phyloP scores from a whole-genome alignment of 2,329 filamentous ascomycete species.

The Metarhizium brunneum region DNA sequence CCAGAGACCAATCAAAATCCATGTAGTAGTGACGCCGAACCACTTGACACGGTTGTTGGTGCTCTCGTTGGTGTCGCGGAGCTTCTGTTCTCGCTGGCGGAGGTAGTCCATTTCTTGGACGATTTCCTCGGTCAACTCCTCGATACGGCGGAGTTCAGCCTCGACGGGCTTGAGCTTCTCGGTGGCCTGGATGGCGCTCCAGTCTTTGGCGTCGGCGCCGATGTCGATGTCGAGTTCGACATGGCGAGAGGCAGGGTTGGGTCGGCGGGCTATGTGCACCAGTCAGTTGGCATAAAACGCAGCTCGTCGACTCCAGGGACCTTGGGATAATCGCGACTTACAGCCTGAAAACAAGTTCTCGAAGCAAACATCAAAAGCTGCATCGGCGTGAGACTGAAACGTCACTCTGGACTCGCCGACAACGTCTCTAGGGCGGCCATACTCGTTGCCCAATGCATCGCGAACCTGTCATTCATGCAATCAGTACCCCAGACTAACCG shows the following conservation, averaged over 20 bases:
- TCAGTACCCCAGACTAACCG: neutral
- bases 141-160: slow-evolving; percentile 84
- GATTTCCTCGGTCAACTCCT: slow-evolving; percentile 82
- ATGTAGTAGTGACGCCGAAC: slow-evolving; percentile 93
- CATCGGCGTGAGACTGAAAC: slow-evolving; percentile 87
- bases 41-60: slow-evolving; percentile 98
- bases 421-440: slow-evolving; percentile 83
- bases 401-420: slow-evolving; percentile 86
- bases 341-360: slow-evolving; percentile 69
- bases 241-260: slow-evolving; percentile 51
- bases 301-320: neutral
- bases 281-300: neutral
- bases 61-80: slow-evolving; percentile 98
- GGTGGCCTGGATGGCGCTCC: slow-evolving; percentile 88
- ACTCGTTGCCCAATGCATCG: slow-evolving; percentile 93
- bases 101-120: slow-evolving; percentile 96
- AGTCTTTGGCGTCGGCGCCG: slow-evolving; percentile 94
- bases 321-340: slow-evolving; percentile 34
- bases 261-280: slow-evolving; percentile 20
- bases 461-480: slow-evolving; percentile 59
- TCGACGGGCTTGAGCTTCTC: slow-evolving; percentile 98
- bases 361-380: slow-evolving; percentile 94
- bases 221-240: slow-evolving; percentile 94
- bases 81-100: slow-evolving; percentile 78
- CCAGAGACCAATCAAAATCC: slow-evolving; percentile 79